These are phyloP conservation scores for Macrolepiota fuliginosa DNA, from an alignment of 768 basidiomycete species.

Conservation along the genomic window DNA sequence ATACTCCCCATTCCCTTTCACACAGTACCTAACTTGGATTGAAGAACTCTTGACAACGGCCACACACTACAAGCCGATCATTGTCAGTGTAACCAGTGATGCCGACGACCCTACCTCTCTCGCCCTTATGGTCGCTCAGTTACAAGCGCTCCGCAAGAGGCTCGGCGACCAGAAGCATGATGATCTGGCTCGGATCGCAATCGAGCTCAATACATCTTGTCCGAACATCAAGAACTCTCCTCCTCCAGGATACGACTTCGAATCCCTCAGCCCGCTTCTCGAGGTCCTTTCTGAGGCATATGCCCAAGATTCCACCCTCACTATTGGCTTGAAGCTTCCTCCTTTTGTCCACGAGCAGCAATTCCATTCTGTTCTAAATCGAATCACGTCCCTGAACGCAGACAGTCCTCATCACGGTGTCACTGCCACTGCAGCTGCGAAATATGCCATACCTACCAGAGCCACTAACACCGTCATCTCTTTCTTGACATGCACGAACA, in stretches of 20 bases:
- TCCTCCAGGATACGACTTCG: conserved; percentile 64
- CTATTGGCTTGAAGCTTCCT: conserved; percentile 76
- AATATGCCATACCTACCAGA: not conserved
- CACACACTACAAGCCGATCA: conserved; percentile 48
- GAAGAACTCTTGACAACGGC: conserved; percentile 38
- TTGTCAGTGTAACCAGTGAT: conserved; percentile 69
- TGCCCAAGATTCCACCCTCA: conserved; percentile 49
- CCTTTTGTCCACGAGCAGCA: conserved; percentile 67
- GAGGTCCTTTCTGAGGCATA: conserved; percentile 49
- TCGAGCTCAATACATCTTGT: conserved; percentile 85
- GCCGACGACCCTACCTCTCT: conserved; percentile 38
- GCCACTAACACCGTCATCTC: conserved; percentile 46
- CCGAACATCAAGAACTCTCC: conserved; percentile 69
- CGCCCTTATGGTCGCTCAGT: conserved; percentile 49
- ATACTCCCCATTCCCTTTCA: conserved; percentile 77
- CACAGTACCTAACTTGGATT: conserved; percentile 66
- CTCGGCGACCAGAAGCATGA: conserved; percentile 23
- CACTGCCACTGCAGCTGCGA: not conserved
- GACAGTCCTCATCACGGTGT: conserved; percentile 18
- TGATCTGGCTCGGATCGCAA: conserved; percentile 44
- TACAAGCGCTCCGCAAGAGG: conserved; percentile 56
- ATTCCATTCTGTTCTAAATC: conserved; percentile 52
- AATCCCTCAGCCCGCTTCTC: conserved; percentile 52
- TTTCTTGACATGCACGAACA: conserved; percentile 81
- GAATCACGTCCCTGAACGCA: conserved; percentile 45